A percentile compares a stretch with the other conserved stretches of the same genome.
Evolutionary conservation across 140 eudicot species (phyloP).

Genomic region (Oenanthe javanica): DNA sequence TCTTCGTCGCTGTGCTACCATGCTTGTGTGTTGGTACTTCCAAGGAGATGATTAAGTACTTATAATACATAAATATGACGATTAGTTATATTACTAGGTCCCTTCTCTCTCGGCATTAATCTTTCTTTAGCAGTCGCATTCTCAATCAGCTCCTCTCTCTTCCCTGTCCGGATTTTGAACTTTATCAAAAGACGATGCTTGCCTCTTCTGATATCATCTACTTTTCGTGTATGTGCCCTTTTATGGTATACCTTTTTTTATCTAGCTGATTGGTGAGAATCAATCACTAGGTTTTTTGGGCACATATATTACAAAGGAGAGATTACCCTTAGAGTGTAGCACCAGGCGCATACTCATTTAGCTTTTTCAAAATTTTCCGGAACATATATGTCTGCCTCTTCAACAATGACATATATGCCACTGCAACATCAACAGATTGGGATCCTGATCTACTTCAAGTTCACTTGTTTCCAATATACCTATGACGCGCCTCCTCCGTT

Average conservation of each 20-base stretch:
- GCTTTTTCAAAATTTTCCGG: neutral
- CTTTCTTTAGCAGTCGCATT: neutral
- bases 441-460: neutral
- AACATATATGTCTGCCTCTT: neutral
- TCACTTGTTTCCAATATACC: neutral
- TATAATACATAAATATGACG: neutral
- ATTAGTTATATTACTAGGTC: neutral
- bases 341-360: neutral
- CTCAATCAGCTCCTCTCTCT: neutral
- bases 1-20: slow-evolving; percentile 91
- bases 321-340: neutral
- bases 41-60: slow-evolving; percentile 56
- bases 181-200: neutral
- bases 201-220: neutral
- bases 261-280: slow-evolving; percentile 1
- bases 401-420: neutral
- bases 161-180: neutral
- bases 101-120: neutral
- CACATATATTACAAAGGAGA: neutral
- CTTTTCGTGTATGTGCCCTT: neutral
- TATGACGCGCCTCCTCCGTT: neutral
- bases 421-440: neutral
- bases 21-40: slow-evolving; percentile 85
- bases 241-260: neutral
- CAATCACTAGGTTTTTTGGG: slow-evolving; percentile 10